A percentile compares a stretch with the other conserved stretches of the same genome.
These are phyloP conservation scores for Sporobolomyces roseus DNA, from an alignment of 768 basidiomycete species.

Conservation along the genomic window DNA sequence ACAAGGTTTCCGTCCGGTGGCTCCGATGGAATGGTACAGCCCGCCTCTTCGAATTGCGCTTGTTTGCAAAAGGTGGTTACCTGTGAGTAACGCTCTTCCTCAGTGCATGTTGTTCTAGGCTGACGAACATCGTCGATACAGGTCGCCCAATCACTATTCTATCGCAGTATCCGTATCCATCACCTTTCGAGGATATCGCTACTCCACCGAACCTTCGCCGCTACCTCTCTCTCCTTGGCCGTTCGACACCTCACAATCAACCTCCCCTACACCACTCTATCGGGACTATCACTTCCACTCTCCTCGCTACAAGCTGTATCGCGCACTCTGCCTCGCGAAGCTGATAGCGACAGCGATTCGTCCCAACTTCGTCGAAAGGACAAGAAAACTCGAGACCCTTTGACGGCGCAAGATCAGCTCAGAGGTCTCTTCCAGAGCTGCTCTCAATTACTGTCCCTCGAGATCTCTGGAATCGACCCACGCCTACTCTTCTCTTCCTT, in stretches of 20 bases:
- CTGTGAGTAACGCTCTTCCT: background rate
- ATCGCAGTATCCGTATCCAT: constrained; percentile 20
- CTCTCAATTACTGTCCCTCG: constrained; percentile 23
- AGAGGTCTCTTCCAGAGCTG: constrained; percentile 24
- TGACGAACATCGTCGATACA: background rate
- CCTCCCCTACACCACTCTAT: background rate
- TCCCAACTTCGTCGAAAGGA: background rate
- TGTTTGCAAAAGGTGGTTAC: constrained; percentile 26
- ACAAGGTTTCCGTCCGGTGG: constrained; percentile 3
- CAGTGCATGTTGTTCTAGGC: background rate
- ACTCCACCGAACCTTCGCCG: background rate
- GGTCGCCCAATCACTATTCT: constrained; percentile 19
- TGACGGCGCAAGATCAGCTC: constrained; percentile 8
- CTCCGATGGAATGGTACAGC: background rate
- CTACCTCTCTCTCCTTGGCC: background rate
- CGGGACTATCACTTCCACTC: background rate
- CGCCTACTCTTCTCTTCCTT: constrained; percentile 15
- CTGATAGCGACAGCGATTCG: constrained; percentile 21
- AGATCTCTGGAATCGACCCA: constrained; percentile 20
- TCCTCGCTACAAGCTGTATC: background rate
- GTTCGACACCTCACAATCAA: constrained; percentile 23
- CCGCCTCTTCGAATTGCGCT: constrained; percentile 18
- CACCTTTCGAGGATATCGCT: constrained; percentile 3
- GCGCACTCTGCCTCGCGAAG: background rate
- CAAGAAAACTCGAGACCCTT: background rate